Evolutionary conservation across 2,329 filamentous ascomycete genomes (phyloP), one percentile per base, ranked within the genome.

Genomic region (Beauveria australis): DNA sequence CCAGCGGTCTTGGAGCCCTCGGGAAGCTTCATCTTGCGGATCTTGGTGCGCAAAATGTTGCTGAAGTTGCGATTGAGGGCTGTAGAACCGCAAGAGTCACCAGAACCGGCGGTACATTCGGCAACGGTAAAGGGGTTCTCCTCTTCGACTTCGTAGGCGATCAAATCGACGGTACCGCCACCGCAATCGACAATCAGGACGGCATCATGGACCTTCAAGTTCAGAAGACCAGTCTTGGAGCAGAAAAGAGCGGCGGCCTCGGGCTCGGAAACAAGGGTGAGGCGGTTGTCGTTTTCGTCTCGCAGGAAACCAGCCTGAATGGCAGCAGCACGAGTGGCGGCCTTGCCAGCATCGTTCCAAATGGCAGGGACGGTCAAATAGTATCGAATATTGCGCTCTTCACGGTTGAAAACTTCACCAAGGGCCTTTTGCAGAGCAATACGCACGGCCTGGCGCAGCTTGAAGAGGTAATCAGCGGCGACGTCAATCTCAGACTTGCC

Each of bases 401-500:
- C 94, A 75, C 94, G 84, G 76, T 95, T 96, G 76, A 97, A 99
- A 1, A 99, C 94, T 73, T 97, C 94, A 59, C 94, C 94, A 33
- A 97, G 81, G 1, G 92, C 96, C 83, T 97, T 97, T 74, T 96
- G 92, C 63, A 99, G 80, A 69, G 96, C 92, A 64, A 92, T 89
- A 68, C 94, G 87, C 92, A 97, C 97, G 1, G 94, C 94, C 78
- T 96, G 92, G 67, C 94, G 90, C 63, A 99, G 84, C 78, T 97
- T 96, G 82, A 97, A 97, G 54, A 99, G 88, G 75, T 97, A 99
- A 74, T 97, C 94, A 73, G 94, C 94, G n/a, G 94, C 93, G 56
- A 97, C 94, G 76, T 99, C 94, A 75, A 97, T 96, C 77, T 97
- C 94, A 28, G 93, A 97, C 81, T 97, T 97, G 76, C 94, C 94